These are phyloP conservation scores for Cymbopogon flexuosus DNA, from an alignment of 202 grass and related monocot species.

Conservation along the genomic window DNA sequence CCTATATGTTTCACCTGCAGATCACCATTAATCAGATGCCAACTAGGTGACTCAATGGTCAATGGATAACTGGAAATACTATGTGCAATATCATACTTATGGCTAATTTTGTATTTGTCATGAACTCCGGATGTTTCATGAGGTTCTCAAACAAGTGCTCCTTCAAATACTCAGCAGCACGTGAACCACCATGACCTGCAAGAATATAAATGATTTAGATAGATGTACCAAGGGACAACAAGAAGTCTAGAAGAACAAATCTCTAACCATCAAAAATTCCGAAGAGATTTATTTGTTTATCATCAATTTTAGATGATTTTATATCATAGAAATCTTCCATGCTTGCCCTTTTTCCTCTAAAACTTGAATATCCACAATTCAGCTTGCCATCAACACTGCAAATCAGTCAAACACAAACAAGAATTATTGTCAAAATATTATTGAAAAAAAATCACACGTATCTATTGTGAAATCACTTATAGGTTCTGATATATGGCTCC, in stretches of 20 bases:
- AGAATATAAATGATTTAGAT: conserved; percentile 33
- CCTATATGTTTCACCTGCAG: conserved; percentile 78
- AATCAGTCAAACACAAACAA: conserved; percentile 38
- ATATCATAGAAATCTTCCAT: conserved; percentile 99
- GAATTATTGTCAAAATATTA: conserved; percentile 6
- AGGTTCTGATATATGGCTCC: background rate
- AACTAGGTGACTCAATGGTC: background rate
- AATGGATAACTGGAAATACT: background rate
- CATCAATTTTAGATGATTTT: conserved; percentile 78
- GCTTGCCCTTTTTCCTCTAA: conserved; percentile 89
- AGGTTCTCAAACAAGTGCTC: conserved; percentile 93
- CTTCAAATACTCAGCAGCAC: conserved; percentile 97
- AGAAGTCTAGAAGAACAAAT: conserved; percentile 31
- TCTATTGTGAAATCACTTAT: background rate
- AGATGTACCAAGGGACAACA: background rate
- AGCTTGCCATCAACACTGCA: conserved; percentile 76
- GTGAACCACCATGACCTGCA: conserved; percentile 90
- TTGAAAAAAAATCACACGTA: background rate
- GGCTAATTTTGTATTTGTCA: conserved; percentile 81
- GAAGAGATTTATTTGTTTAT: conserved; percentile 78
- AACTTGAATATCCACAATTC: conserved; percentile 96
- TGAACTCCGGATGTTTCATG: conserved; percentile 80
- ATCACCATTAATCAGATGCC: conserved; percentile 29
- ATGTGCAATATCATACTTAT: conserved; percentile 51
- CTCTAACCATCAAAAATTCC: conserved; percentile 91